Evolutionary conservation across 2,329 filamentous ascomycete genomes (phyloP).

Genomic region (Aureobasidium sp.): DNA sequence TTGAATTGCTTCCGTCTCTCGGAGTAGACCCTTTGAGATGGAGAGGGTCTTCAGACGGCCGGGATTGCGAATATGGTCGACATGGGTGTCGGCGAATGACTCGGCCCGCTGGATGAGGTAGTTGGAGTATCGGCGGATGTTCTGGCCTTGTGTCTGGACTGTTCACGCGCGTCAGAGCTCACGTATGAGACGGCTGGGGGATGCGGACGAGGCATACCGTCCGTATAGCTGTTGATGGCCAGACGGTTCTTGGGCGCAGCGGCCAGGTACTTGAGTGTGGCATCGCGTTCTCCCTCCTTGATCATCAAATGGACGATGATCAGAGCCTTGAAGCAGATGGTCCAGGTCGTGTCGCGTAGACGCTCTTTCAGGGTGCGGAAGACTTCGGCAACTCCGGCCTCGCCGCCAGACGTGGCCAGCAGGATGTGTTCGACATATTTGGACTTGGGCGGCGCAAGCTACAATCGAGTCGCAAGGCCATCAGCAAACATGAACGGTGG

Average conservation of each 20-base stretch:
- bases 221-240: conserved; percentile 82
- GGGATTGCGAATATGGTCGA: conserved; percentile 74
- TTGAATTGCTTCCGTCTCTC: conserved; percentile 88
- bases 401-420: conserved; percentile 86
- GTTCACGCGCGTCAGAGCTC: conserved; percentile 12
- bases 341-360: conserved; percentile 95
- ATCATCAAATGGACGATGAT: conserved; percentile 98
- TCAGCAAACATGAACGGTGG: background rate
- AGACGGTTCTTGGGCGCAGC: conserved; percentile 69
- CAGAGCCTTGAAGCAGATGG: conserved; percentile 96
- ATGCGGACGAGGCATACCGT: conserved; percentile 53
- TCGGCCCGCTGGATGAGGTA: conserved; percentile 78
- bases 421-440: conserved; percentile 99
- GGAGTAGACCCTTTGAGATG: conserved; percentile 83
- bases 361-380: conserved; percentile 86
- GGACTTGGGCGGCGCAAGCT: conserved; percentile 94
- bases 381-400: conserved; percentile 90
- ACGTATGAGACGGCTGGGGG: background rate
- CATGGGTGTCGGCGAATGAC: conserved; percentile 74
- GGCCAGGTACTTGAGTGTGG: conserved; percentile 76
- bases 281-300: conserved; percentile 82
- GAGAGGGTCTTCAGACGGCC: conserved; percentile 69
- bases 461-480: conserved; percentile 4
- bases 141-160: conserved; percentile 92
- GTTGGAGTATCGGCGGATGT: conserved; percentile 83